Evolutionary conservation across 2,329 filamentous ascomycete genomes (phyloP), one percentile per base, ranked within the genome.

Genomic region (Diaporthe citriasiana): DNA sequence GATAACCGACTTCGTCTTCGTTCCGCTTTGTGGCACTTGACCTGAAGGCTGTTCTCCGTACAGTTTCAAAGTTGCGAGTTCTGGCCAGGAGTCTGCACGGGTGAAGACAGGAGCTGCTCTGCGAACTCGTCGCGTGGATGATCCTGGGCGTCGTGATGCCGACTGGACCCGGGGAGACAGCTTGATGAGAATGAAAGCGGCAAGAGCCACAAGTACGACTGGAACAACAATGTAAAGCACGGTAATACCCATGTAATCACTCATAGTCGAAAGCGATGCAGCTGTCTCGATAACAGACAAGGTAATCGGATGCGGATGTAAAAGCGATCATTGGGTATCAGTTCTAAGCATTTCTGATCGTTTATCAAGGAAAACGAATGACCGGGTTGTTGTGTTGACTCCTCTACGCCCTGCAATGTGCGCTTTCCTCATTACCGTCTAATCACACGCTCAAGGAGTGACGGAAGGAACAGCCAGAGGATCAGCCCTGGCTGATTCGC

Each of bases 81-180:
- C 82, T 59, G 75, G 75, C 81, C 82, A 84, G 12, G 81, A 82
- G 74, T 85, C 83, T 40, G 53, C 50, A 25, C 38, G 45, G 1
- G 68, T 7, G 30, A n/a, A 19, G 27, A 22, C 51, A 25, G 51
- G 45, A 33, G 19, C 25, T 50, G 15, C 25, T 30, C 47, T 69
- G 72, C 17, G 53, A 4, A 30, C 9, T 4, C 15, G 30, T 35
- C 40, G 47, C 22, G 30, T 30, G n/a, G n/a, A 17, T 35, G 51
- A 25, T 33, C 53, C 22, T 17, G 19, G n/a, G 38, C 19, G 30
- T 0, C 25, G 33, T 13, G 66, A 25, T 38, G 33, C 12, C 27
- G 25, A 40, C 45, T 38, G 51, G 10, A 35, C 30, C n/a, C 68
- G 68, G n/a, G 57, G 17, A 17, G 55, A 13, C 9, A 74, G 65